phyloP scores from a whole-genome alignment of 371 early-diverging fungal genomes.

The Actinomortierella wolfii region DNA sequence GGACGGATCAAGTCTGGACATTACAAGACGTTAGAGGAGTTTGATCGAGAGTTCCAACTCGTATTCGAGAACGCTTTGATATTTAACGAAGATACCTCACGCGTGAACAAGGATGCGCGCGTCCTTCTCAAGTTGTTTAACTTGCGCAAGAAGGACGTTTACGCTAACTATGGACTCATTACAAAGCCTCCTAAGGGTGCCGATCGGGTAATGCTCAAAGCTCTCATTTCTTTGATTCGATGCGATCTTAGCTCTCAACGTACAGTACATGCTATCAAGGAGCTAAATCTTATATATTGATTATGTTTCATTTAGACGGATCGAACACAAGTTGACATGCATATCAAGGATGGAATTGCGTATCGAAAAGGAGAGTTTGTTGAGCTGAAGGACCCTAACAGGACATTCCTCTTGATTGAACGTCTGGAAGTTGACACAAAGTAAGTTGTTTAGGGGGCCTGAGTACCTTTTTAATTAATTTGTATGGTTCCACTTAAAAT shows the following conservation, averaged over 20 bases:
- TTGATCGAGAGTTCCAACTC: constrained; percentile 66
- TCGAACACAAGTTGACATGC: constrained; percentile 45
- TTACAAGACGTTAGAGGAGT: constrained; percentile 66
- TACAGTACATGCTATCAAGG: too few species aligned
- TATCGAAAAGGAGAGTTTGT: constrained; percentile 51
- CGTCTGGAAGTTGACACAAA: constrained; percentile 43
- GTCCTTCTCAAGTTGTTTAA: constrained; percentile 51
- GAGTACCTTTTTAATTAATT: too few species aligned
- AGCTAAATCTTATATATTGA: neutral
- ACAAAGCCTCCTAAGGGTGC: constrained; percentile 1
- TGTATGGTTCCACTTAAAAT: too few species aligned
- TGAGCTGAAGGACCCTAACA: constrained; percentile 36
- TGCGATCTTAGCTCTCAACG: too few species aligned
- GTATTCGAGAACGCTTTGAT: constrained; percentile 80
- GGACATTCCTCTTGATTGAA: constrained; percentile 48
- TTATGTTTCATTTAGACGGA: constrained; percentile 18
- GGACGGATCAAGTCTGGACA: constrained; percentile 56
- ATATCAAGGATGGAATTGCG: constrained; percentile 39
- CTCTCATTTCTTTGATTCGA: neutral
- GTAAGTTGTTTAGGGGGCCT: constrained; percentile 7
- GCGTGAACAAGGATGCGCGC: constrained; percentile 72
- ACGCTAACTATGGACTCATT: constrained; percentile 34
- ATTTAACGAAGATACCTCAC: constrained; percentile 76
- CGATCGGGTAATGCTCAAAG: neutral
- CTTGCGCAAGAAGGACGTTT: constrained; percentile 41